phyloP scores from a whole-genome alignment of 1,139 yeast genomes.

The Geotrichum candidum region DNA sequence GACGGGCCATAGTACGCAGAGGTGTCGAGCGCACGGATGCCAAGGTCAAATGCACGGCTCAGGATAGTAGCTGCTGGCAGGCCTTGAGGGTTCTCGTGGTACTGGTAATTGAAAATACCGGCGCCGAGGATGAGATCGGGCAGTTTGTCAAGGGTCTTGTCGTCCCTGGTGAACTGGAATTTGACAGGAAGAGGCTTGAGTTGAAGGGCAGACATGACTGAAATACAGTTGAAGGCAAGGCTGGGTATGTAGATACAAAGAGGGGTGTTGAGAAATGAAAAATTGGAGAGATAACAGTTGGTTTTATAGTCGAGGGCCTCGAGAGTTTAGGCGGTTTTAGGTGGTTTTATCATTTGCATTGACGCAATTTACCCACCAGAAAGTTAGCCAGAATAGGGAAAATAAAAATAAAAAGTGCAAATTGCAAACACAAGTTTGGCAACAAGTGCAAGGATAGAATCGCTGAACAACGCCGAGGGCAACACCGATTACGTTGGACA shows the following conservation, averaged over 20 bases:
- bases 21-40: conserved; percentile 77
- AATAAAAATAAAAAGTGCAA: not conserved
- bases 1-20: conserved; percentile 93
- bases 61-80: conserved; percentile 57
- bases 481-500: not conserved
- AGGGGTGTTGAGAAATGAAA: not conserved
- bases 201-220: not conserved
- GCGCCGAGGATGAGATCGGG: conserved; percentile 77
- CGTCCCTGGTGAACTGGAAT: conserved; percentile 8
- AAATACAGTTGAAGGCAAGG: not conserved
- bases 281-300: not conserved
- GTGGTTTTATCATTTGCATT: too few species aligned
- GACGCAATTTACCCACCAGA: too few species aligned
- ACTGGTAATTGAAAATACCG: conserved; percentile 76
- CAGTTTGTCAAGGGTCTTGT: conserved; percentile 24
- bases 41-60: conserved; percentile 54
- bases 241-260: not conserved
- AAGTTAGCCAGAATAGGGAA: too few species aligned
- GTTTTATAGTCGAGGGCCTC: not conserved
- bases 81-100: conserved; percentile 57
- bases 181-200: conserved; percentile 16
- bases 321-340: too few species aligned
- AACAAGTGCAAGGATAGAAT: not conserved
- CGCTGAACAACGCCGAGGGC: not conserved
- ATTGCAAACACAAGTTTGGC: not conserved